Percentiles rank a stretch among this genome's conserved stretches.
Conservation (phyloP, 768 basidiomycete species). For the Russula emetica region DNA sequence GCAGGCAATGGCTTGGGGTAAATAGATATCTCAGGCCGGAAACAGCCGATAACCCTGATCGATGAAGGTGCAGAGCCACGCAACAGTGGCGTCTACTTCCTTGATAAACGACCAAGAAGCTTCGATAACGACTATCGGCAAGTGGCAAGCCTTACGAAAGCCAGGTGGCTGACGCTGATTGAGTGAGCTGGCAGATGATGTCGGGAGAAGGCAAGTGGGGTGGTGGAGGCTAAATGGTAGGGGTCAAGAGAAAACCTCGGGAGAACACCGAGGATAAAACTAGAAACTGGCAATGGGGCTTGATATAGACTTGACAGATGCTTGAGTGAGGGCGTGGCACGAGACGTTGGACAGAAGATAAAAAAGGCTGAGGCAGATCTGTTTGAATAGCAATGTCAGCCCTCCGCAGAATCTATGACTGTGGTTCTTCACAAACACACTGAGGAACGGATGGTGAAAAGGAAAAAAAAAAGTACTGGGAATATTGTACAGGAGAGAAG, state of each 20-base stretch:
- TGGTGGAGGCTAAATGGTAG: neutral
- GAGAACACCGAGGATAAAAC: neutral
- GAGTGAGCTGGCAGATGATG: conserved; percentile 19
- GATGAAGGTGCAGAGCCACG: neutral
- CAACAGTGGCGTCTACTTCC: conserved; percentile 6
- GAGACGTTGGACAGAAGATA: neutral
- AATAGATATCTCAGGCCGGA: conserved; percentile 1
- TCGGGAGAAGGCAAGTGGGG: neutral
- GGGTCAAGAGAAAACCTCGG: conserved; percentile 3
- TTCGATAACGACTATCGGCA: conserved; percentile 16
- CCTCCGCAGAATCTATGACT: neutral
- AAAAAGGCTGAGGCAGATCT: conserved; percentile 2
- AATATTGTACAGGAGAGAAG: neutral
- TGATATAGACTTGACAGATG: conserved; percentile 20
- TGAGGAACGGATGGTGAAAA: neutral
- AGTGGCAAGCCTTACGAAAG: conserved; percentile 12
- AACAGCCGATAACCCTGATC: conserved; percentile 14
- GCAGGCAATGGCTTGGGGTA: neutral
- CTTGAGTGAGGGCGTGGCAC: conserved; percentile 3
- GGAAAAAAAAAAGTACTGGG: too few species aligned
- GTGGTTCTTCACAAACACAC: neutral
- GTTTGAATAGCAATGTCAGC: conserved; percentile 4
- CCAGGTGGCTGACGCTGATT: conserved; percentile 22
- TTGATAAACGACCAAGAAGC: conserved; percentile 6
- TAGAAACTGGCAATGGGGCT: conserved; percentile 9